Evolutionary conservation across 2,329 filamentous ascomycete genomes (phyloP).

Genomic region (Zalaria obscura): DNA sequence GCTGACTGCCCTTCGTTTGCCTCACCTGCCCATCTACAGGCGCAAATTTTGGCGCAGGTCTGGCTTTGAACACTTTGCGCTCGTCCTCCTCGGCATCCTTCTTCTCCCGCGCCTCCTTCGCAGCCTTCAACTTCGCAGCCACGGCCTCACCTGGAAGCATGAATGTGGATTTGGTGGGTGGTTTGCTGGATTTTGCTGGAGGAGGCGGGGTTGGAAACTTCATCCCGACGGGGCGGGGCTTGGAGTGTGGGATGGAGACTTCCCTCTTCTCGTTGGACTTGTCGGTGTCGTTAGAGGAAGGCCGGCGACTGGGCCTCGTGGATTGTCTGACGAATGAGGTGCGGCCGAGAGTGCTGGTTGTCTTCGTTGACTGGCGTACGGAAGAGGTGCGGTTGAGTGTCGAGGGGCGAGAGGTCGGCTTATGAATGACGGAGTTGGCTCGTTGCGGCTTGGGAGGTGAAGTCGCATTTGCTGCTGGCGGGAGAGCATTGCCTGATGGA

Average conservation of each 20-base stretch:
- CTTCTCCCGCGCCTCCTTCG: slow-evolving; percentile 22
- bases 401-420: slow-evolving; percentile 12
- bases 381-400: background rate
- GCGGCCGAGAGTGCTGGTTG: background rate
- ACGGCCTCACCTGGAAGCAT: slow-evolving; percentile 38
- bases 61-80: slow-evolving; percentile 32
- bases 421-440: slow-evolving; percentile 9
- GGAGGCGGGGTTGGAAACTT: slow-evolving; percentile 33
- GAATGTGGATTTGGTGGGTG: slow-evolving; percentile 36
- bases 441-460: too few species aligned
- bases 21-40: slow-evolving; percentile 16
- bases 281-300: too few species aligned
- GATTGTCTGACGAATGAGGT: background rate
- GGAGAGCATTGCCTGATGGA: background rate
- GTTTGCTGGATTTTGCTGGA: slow-evolving; percentile 34
- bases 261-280: too few species aligned
- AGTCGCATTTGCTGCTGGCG: background rate
- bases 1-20: slow-evolving; percentile 30
- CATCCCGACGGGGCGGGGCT: slow-evolving; percentile 32
- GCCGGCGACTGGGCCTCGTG: too few species aligned
- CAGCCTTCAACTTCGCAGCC: slow-evolving; percentile 37
- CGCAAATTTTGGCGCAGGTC: slow-evolving; percentile 22
- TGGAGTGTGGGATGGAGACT: slow-evolving; percentile 20
- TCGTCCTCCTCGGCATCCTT: slow-evolving; percentile 14
- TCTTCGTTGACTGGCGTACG: background rate